Evolutionary conservation across 148 eudicot genomes (phyloP).

Genomic region (Camellia sinensis): DNA sequence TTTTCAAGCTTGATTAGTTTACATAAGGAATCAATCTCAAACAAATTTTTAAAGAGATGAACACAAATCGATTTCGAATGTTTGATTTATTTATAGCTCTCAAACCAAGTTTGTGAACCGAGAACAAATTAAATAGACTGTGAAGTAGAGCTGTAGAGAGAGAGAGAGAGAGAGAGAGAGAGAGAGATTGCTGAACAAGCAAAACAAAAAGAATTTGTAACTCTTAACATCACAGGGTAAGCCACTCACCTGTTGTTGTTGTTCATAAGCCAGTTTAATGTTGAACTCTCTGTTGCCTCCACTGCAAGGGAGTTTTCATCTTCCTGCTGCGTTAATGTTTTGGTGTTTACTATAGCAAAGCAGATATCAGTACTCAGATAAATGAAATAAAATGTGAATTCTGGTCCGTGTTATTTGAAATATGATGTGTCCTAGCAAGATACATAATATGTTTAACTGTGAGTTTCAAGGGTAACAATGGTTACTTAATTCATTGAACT

Average conservation of each 20-base stretch:
- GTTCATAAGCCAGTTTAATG: slow-evolving; percentile 45
- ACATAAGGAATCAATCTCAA: no score
- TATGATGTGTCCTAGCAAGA: neutral
- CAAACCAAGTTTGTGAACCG: no score
- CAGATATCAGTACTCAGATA: slow-evolving; percentile 3
- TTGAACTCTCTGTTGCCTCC: slow-evolving; percentile 53
- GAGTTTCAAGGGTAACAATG: no score
- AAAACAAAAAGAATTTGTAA: neutral
- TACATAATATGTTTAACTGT: neutral
- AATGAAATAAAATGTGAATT: neutral
- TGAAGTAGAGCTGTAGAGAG: no score
- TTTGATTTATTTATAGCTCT: no score
- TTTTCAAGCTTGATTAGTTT: no score
- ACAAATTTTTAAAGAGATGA: no score
- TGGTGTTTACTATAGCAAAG: slow-evolving; percentile 42
- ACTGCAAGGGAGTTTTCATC: slow-evolving; percentile 10
- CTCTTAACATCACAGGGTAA: neutral
- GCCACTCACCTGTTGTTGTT: slow-evolving; percentile 54
- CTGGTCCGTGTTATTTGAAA: neutral
- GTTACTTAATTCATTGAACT: slow-evolving; percentile 17
- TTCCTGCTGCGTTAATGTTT: slow-evolving; percentile 37
- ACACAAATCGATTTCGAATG: no score
- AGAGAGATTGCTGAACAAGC: neutral
- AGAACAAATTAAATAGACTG: no score
- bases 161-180: no score